Evolutionary conservation across 306 rosid species (phyloP).

Genomic region (Bauhinia variegata): DNA sequence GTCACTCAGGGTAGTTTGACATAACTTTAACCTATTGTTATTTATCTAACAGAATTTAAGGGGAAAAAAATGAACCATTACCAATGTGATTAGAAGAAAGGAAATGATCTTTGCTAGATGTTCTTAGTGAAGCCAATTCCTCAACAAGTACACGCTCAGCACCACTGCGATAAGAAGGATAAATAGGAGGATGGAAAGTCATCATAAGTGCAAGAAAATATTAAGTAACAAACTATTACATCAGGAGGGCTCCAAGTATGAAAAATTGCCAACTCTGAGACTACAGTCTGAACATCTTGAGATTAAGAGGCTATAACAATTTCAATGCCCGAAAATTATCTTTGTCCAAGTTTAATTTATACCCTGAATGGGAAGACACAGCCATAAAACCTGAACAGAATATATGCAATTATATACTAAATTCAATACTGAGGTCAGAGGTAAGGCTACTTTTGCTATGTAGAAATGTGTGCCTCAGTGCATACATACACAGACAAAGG

Average conservation of each 20-base stretch:
- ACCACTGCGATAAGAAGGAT: constrained; percentile 49
- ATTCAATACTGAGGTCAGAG: too few species aligned
- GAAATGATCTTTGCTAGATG: constrained; percentile 46
- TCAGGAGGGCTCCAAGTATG: constrained; percentile 9
- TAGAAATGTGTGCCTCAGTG: too few species aligned
- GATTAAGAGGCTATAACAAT: too few species aligned
- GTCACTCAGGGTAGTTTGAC: constrained; percentile 11
- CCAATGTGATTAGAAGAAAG: constrained; percentile 44
- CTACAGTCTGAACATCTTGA: too few species aligned
- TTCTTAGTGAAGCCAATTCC: constrained; percentile 65
- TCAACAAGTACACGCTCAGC: constrained; percentile 66
- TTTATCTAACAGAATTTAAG: constrained; percentile 3
- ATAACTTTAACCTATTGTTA: constrained; percentile 5
- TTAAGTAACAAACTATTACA: constrained; percentile 3
- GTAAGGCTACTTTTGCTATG: too few species aligned
- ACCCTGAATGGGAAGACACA: too few species aligned
- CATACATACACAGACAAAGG: background rate
- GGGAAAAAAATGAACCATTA: constrained; percentile 40
- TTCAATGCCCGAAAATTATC: too few species aligned
- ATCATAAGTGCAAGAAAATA: too few species aligned
- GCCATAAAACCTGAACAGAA: too few species aligned
- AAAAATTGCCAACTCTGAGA: constrained; percentile 1
- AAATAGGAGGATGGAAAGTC: constrained; percentile 21
- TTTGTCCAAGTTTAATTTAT: too few species aligned
- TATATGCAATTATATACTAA: too few species aligned